Percentiles rank a stretch among this genome's conserved stretches.
These are phyloP conservation scores for Chrysanthemum lavandulifolium DNA, from an alignment of 129 eudicot genomes.

Conservation along the genomic window DNA sequence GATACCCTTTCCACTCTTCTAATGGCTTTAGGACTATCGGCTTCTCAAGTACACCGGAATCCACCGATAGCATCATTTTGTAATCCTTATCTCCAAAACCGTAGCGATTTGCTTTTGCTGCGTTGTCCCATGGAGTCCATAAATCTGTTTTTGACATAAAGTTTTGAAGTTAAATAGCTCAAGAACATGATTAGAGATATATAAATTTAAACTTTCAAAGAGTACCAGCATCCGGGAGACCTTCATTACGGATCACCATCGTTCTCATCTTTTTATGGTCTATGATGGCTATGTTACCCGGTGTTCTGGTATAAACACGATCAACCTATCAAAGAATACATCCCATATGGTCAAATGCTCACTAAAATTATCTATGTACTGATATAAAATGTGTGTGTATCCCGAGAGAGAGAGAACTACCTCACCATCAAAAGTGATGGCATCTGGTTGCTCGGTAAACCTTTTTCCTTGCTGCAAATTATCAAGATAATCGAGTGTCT, in stretches of 20 bases:
- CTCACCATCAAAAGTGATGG: conserved; percentile 58
- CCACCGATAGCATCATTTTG: conserved; percentile 41
- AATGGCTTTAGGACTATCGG: conserved; percentile 44
- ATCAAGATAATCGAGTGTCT: conserved; percentile 56
- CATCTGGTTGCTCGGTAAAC: conserved; percentile 58
- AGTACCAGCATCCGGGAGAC: conserved; percentile 58
- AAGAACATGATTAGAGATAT: conserved; percentile 11
- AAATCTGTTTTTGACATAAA: conserved; percentile 24
- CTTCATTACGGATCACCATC: conserved; percentile 41
- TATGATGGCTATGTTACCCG: conserved; percentile 49
- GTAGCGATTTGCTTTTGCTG: conserved; percentile 24
- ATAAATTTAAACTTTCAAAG: background rate
- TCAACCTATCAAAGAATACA: conserved; percentile 41
- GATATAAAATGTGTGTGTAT: background rate
- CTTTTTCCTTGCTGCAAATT: conserved; percentile 44
- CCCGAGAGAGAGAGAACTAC: conserved; percentile 19
- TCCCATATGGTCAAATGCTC: background rate
- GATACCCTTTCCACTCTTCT: conserved; percentile 53
- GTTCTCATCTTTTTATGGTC: conserved; percentile 60
- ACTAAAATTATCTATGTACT: background rate
- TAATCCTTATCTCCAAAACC: conserved; percentile 45
- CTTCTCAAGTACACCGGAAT: conserved; percentile 41
- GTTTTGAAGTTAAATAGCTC: conserved; percentile 18
- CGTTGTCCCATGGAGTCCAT: conserved; percentile 57
- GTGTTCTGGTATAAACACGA: conserved; percentile 42